Evolutionary conservation across 1,284 basidiomycete genomes (phyloP).

Genomic region (Macrocystidia cucumis): DNA sequence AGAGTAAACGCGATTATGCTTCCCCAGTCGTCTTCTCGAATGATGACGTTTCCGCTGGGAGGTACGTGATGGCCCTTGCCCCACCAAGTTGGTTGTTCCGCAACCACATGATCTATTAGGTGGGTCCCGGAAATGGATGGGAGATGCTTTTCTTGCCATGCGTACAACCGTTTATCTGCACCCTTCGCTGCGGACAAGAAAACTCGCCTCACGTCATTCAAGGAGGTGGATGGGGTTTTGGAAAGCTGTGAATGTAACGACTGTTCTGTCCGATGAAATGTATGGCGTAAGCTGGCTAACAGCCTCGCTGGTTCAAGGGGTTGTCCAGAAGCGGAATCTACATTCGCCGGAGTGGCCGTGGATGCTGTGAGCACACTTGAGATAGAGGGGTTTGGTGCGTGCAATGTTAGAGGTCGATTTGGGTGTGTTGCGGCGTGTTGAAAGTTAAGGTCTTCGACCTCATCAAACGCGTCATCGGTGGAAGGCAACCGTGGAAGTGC

Average conservation of each 20-base stretch:
- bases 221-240: constrained; percentile 29
- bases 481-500: constrained; percentile 51
- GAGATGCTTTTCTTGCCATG: constrained; percentile 60
- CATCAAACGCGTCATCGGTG: constrained; percentile 36
- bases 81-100: constrained; percentile 57
- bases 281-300: constrained; percentile 42
- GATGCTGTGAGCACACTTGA: background rate
- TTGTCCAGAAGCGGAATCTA: constrained; percentile 13
- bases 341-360: constrained; percentile 5
- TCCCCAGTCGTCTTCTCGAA: constrained; percentile 66
- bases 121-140: constrained; percentile 9
- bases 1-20: constrained; percentile 70
- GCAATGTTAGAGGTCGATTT: constrained; percentile 4
- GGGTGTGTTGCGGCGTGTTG: constrained; percentile 8
- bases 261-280: constrained; percentile 53
- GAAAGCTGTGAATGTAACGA: constrained; percentile 45
- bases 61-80: constrained; percentile 50
- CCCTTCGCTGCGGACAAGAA: constrained; percentile 45
- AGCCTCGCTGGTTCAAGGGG: constrained; percentile 26
- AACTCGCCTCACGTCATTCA: constrained; percentile 59
- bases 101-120: constrained; percentile 21
- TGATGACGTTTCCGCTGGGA: constrained; percentile 59
- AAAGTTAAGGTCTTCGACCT: constrained; percentile 17
- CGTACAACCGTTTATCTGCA: constrained; percentile 40
- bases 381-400: constrained; percentile 1